Evolutionary conservation across 2,329 filamentous ascomycete genomes (phyloP), one percentile per base, ranked within the genome.

Genomic region (Xylaria sp.): DNA sequence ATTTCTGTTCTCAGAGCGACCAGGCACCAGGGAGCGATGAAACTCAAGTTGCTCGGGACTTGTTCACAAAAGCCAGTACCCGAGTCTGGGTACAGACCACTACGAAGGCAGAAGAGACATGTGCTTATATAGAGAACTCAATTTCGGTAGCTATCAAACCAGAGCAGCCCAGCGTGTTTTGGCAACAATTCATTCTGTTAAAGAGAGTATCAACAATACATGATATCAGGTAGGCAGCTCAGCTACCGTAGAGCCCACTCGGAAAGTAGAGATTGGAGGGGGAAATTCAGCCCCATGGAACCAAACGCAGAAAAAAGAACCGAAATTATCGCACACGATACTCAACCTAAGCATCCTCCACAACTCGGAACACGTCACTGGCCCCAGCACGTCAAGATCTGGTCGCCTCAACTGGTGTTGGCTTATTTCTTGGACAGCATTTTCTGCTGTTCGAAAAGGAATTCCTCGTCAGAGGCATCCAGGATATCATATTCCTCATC

Each of bases 401-500:
- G 45, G 40, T 15, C 15, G 35, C 19, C 17, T 21, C n/a, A 21
- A 17, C n/a, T 53, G 42, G 12, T 19, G 28, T 25, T n/a, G 15
- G 17, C 46, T 58, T 71, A 75, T 46, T 74, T 75, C 65, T 64
- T 73, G 0, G 67, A 60, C 6, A 55, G 55, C 43, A 56, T 78
- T 71, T 78, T 78, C 70, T 81, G 77, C 73, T 84, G 81, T 71
- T 86, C 86, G 65, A 84, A 83, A 54, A 87, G 76, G 69, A 85
- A 90, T 75, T 98, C 94, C 76, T 96, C 92, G 69, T 98, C 94
- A 62, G 92, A 96, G 45, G 93, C 94, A 79, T 97, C 93, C 47
- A 98, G 87, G 68, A 98, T 94, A 73, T 99, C 95, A 76, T 98
- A 99, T 79, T 99, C 95, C 77, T 98, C 95, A 67, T 99, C 95